Conservation (phyloP, 345 rosid species). For the Gossypium arboreum region DNA sequence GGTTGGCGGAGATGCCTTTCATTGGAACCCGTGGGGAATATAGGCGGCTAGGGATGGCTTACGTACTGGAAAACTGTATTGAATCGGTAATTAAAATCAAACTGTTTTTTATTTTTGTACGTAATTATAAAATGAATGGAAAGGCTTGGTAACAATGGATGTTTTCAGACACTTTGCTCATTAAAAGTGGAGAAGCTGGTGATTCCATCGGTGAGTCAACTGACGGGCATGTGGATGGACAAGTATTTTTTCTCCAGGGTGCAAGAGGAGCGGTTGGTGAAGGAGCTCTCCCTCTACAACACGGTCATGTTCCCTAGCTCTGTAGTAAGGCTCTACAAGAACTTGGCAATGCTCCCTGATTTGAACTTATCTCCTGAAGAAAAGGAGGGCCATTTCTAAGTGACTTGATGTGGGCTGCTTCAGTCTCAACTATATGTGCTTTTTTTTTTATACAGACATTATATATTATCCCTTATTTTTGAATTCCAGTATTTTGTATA, state of each 20-base stretch:
- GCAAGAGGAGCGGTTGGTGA: not conserved
- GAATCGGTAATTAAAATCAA: constrained; percentile 12
- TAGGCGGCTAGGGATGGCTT: constrained; percentile 23
- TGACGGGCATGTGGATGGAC: constrained; percentile 18
- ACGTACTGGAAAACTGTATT: not conserved
- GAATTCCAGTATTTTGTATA: no score
- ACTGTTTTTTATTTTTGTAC: not conserved
- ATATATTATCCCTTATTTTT: no score
- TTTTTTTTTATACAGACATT: no score
- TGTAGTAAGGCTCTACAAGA: constrained; percentile 18
- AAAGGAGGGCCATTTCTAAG: not conserved
- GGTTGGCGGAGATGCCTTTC: constrained; percentile 38
- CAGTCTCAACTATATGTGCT: no score
- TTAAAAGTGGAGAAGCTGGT: constrained; percentile 21
- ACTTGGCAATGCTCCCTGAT: constrained; percentile 9
- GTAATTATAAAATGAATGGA: not conserved
- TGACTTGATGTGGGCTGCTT: no score
- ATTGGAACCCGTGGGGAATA: constrained; percentile 20
- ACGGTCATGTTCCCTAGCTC: constrained; percentile 17
- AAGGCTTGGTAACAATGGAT: not conserved
- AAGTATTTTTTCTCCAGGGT: constrained; percentile 15
- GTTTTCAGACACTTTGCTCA: constrained; percentile 18
- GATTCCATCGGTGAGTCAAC: constrained; percentile 24
- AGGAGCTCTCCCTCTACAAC: not conserved
- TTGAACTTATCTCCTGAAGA: not conserved